Evolutionary conservation across 2,329 filamentous ascomycete species (phyloP), one percentile per base, ranked within the genome.

Genomic region (Teratosphaeria zuluensis): DNA sequence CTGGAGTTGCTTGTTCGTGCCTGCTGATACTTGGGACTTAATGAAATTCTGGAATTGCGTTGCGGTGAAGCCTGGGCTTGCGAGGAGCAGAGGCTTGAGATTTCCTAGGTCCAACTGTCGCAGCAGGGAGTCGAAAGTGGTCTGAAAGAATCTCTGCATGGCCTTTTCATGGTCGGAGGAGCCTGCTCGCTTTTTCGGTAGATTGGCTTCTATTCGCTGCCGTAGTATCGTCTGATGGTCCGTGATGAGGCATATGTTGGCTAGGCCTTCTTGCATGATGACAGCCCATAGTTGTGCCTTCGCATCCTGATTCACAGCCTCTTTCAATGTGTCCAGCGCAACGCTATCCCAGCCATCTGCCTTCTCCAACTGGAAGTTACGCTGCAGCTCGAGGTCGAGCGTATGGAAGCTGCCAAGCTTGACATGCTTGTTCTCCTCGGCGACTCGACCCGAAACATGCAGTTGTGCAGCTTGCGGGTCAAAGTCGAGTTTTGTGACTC

Each of bases 291-390:
- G 81, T 62, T 92, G 88, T 0, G 90, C 91, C 62, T 88, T 85
- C 68, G 87, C 86, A 64, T 90, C 87, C 65, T 89, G 84, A 66
- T 89, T 86, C 14, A 92, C 81, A 0, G 91, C 87, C 71, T 96
- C 90, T 58, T 83, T 80, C 11, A 99, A 81, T 53, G 89, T 87
- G 60, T 89, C 85, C 54, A 87, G 77, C 3, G 92, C 89, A 11
- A 99, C 85, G 65, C 88, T 92, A 73, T 99, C 94, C 94, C 94
- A 99, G 51, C 91, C 83, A 42, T 84, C 77, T 46, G 83, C 82
- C 75, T 97, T 97, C 76, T 91, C 88, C 7, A 99, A 73, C 6
- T 89, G 92, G 67, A 97, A 97, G 55, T 91, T 86, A 51, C 92
- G 83, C 68, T 94, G 85, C 59, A 96, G 79, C 72, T 96, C 92